Percentiles rank a stretch among this genome's conserved stretches.
Conservation (phyloP, 257 asterid species). For the Scutellaria minor region DNA sequence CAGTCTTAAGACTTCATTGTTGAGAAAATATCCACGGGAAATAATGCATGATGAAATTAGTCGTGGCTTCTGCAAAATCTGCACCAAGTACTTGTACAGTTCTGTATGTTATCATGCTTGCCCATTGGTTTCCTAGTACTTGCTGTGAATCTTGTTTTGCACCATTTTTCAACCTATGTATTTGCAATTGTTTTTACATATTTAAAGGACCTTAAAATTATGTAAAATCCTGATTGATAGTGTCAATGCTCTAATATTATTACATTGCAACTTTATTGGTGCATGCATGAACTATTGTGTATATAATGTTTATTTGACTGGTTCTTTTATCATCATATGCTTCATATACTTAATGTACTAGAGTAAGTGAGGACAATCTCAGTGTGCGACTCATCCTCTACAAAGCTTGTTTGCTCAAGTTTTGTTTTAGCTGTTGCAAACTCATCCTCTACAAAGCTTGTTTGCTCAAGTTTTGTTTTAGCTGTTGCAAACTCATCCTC, state of each 20-base stretch:
- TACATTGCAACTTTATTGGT: background rate
- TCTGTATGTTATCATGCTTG: too few relatives aligned
- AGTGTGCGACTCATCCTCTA: background rate
- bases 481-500: slow-evolving; percentile 10
- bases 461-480: background rate
- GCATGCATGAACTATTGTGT: background rate
- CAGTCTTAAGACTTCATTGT: too few relatives aligned
- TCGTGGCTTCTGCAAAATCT: too few relatives aligned
- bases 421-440: slow-evolving; percentile 11
- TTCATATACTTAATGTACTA: slow-evolving; percentile 12
- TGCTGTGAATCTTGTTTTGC: too few relatives aligned
- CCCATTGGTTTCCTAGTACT: too few relatives aligned
- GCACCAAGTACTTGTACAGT: too few relatives aligned
- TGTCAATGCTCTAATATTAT: slow-evolving; percentile 11
- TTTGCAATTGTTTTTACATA: background rate
- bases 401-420: background rate
- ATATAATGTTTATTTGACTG: background rate
- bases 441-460: slow-evolving; percentile 18
- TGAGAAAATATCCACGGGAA: too few relatives aligned
- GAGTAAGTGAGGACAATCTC: slow-evolving; percentile 10
- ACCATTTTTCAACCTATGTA: too few relatives aligned
- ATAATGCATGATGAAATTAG: too few relatives aligned
- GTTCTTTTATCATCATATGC: slow-evolving; percentile 16
- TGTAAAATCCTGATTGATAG: background rate
- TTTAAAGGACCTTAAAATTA: background rate